Evolutionary conservation across 2,329 filamentous ascomycete genomes (phyloP), one percentile per base, ranked within the genome.

Genomic region (Diaporthe australafricana): DNA sequence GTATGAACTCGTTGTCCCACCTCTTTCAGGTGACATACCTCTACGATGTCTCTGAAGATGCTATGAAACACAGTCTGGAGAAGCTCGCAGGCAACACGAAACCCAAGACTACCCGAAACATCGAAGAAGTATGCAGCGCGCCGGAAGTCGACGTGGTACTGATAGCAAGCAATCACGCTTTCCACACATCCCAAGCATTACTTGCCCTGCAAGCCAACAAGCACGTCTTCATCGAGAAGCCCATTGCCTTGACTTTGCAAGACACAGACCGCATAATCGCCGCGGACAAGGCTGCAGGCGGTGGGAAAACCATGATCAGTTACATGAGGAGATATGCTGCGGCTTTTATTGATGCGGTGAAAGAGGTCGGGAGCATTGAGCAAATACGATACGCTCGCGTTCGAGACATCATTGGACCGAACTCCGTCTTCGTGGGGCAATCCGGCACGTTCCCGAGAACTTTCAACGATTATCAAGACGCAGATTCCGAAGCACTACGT

Each of bases 261-360:
- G 84, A 86, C 57, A 80, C 85, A 0, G 79, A 85, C 32, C 77
- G 80, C 0, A 85, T 92, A 27, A 79, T 86, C 38, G 84, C 81
- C 0, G 88, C 88, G 0, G 86, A 90, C 76, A 78, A 79, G 22
- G 75, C 72, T 1, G 83, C 84, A 0, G 75, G 78, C 14, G 84
- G 83, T 0, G 60, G 60, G 2, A 81, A 80, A 5, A 83, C 90
- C 2, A 88, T 92, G 76, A 87, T 92, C 0, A 89, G 89, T 2
- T 90, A 88, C 70, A 90, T 90, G 83, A 82, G 90, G 25, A 84
- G 90, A n/a, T 90, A 91, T 75, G 89, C 90, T 0, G 80, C 86
- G 0, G 83, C 85, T 0, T 91, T 91, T 74, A 79, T 83, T 0
- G 83, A 87, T 30, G 85, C 87, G 0, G 84, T 91, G 50, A 81